Percentiles rank a stretch among this genome's conserved stretches.
These are phyloP conservation scores for Aureoboletus auriporus DNA, from an alignment of 768 basidiomycete species.

Conservation along the genomic window DNA sequence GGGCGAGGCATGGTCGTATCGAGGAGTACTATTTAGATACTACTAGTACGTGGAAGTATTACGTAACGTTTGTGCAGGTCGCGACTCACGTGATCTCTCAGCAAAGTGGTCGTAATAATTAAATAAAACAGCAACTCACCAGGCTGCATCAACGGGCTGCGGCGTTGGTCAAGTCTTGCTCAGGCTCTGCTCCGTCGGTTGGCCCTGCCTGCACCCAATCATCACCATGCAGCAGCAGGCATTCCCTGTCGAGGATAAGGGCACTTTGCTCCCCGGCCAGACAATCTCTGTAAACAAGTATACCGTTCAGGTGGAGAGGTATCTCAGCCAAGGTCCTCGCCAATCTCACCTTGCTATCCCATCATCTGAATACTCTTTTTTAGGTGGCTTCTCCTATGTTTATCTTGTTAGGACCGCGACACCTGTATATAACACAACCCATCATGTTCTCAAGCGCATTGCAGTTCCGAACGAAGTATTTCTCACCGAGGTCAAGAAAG, in stretches of 20 bases:
- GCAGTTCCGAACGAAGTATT: conserved; percentile 87
- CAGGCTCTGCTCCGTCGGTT: conserved; percentile 2
- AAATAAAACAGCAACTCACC: too few relatives aligned
- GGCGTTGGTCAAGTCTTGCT: conserved; percentile 2
- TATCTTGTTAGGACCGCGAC: conserved; percentile 87
- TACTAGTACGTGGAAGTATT: too few relatives aligned
- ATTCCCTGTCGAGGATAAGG: conserved; percentile 47
- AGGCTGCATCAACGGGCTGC: not conserved
- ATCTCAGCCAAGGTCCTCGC: conserved; percentile 84
- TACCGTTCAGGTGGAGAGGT: conserved; percentile 88
- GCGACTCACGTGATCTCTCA: conserved; percentile 14
- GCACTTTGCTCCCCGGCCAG: conserved; percentile 77
- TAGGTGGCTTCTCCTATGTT: conserved; percentile 97
- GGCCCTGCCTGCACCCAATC: conserved; percentile 1
- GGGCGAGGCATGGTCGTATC: too few relatives aligned
- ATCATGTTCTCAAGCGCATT: conserved; percentile 96
- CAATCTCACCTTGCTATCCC: conserved; percentile 4
- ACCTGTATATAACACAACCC: conserved; percentile 87
- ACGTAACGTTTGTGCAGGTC: too few relatives aligned
- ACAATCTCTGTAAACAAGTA: conserved; percentile 87
- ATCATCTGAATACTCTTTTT: conserved; percentile 12
- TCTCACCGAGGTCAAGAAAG: conserved; percentile 91
- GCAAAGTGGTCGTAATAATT: not conserved
- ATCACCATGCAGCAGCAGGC: conserved; percentile 40
- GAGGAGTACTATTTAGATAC: too few relatives aligned